These are phyloP conservation scores for Byssoonygena ceratinophila DNA, from an alignment of 2,329 filamentous ascomycete genomes.

Conservation along the genomic window DNA sequence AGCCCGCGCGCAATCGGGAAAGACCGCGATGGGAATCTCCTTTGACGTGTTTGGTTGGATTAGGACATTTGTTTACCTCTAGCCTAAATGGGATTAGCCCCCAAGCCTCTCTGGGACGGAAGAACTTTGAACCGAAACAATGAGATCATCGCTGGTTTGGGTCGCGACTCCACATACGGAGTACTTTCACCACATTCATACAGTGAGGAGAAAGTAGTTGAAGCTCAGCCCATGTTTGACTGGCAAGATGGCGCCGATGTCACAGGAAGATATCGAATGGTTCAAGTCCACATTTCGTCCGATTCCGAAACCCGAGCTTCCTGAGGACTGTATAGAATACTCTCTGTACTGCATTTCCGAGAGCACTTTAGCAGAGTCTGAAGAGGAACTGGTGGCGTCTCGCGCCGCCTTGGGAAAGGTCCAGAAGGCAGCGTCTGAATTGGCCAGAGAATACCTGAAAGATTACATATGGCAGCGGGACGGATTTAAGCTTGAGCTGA, in stretches of 20 bases:
- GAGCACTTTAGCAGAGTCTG: conserved; percentile 44
- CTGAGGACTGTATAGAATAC: conserved; percentile 82
- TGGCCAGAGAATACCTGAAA: conserved; percentile 57
- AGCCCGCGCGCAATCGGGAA: background rate
- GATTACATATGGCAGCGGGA: conserved; percentile 96
- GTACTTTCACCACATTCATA: too few relatives aligned
- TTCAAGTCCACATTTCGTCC: conserved; percentile 56
- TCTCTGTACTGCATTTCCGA: conserved; percentile 61
- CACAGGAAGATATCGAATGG: conserved; percentile 52
- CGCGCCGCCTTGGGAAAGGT: conserved; percentile 59
- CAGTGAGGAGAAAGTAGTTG: too few relatives aligned
- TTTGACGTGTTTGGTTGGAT: conserved; percentile 24
- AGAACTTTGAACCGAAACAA: conserved; percentile 16
- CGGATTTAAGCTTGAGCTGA: conserved; percentile 56
- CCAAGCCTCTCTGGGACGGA: background rate
- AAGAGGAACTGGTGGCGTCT: conserved; percentile 37
- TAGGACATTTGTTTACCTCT: conserved; percentile 33
- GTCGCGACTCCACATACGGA: too few relatives aligned
- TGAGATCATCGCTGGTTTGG: conserved; percentile 4
- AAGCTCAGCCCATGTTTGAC: background rate
- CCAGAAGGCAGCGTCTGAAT: conserved; percentile 54
- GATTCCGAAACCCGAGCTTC: conserved; percentile 54
- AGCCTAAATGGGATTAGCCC: conserved; percentile 27
- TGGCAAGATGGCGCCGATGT: conserved; percentile 32
- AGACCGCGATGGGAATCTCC: conserved; percentile 5